These are phyloP conservation scores for Dentiscutata heterogama DNA, from an alignment of 371 early-diverging fungal genomes.

Conservation along the genomic window DNA sequence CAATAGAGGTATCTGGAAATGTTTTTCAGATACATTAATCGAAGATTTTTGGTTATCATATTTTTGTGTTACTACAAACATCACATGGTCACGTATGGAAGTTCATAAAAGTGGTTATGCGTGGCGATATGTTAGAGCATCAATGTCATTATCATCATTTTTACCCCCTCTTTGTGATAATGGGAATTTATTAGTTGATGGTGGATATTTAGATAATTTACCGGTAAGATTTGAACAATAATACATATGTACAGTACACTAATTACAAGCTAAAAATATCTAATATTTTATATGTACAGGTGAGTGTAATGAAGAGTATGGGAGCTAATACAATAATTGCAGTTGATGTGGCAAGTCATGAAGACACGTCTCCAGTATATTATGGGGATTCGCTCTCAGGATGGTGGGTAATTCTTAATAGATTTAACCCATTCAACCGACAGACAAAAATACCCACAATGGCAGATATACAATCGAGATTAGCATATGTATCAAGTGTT, in stretches of 20 bases:
- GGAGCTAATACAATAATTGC: conserved; percentile 97
- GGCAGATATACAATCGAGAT: conserved; percentile 97
- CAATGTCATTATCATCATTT: conserved; percentile 97
- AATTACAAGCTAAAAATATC: neutral
- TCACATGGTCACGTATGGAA: conserved; percentile 95
- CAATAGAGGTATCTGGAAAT: conserved; percentile 96
- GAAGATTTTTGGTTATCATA: conserved; percentile 99
- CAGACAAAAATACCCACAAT: conserved; percentile 86
- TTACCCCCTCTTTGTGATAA: conserved; percentile 97
- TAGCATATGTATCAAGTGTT: conserved; percentile 97
- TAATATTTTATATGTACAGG: conserved; percentile 71
- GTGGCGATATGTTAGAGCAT: conserved; percentile 98
- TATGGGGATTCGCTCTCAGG: conserved; percentile 98
- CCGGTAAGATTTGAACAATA: conserved; percentile 70
- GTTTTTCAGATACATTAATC: conserved; percentile 92
- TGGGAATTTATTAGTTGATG: conserved; percentile 98
- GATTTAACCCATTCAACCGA: conserved; percentile 81
- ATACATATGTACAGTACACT: neutral
- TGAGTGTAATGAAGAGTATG: conserved; percentile 84
- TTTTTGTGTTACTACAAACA: conserved; percentile 98
- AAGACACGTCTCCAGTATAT: conserved; percentile 90
- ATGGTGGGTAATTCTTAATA: conserved; percentile 90
- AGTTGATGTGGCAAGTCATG: conserved; percentile 94
- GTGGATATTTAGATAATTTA: conserved; percentile 99
- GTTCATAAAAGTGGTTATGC: conserved; percentile 93